These are phyloP conservation scores for Ceratocystiopsis sp. DNA, from an alignment of 2,329 filamentous ascomycete species.

Conservation along the genomic window DNA sequence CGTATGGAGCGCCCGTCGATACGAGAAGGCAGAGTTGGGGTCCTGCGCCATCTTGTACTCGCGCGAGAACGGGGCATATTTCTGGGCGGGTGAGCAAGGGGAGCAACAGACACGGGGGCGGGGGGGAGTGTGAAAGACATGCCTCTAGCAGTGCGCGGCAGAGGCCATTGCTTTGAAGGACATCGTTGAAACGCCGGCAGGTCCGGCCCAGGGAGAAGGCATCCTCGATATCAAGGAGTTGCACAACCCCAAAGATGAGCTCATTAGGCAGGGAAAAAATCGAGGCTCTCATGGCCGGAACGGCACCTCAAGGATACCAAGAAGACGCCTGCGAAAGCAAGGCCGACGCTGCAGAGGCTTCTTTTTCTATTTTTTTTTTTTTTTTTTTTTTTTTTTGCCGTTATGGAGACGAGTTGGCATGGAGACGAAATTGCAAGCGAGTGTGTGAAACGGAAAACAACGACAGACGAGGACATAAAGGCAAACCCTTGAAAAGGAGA, in stretches of 20 bases:
- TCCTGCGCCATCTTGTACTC: background rate
- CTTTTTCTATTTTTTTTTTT: too few species aligned
- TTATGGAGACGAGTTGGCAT: too few species aligned
- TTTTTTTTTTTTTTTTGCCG: too few species aligned
- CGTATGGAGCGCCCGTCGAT: slow-evolving; percentile 37
- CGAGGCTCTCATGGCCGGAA: slow-evolving; percentile 12
- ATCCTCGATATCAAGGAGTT: slow-evolving; percentile 38
- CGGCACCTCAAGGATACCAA: too few species aligned
- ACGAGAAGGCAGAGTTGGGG: slow-evolving; percentile 13
- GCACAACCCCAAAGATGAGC: slow-evolving; percentile 41
- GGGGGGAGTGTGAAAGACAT: slow-evolving; percentile 4
- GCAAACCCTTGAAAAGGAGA: too few species aligned
- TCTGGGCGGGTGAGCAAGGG: slow-evolving; percentile 1
- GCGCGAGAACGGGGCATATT: background rate
- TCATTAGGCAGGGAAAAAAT: slow-evolving; percentile 39
- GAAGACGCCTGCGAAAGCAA: background rate
- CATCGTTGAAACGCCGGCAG: slow-evolving; percentile 30
- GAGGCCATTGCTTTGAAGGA: slow-evolving; percentile 36
- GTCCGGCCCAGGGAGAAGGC: slow-evolving; percentile 37
- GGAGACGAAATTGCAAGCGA: too few species aligned
- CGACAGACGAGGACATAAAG: too few species aligned
- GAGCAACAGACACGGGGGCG: too few species aligned
- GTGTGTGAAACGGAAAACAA: too few species aligned
- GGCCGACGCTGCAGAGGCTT: too few species aligned
- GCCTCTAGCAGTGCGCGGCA: slow-evolving; percentile 43